A percentile compares a stretch with the other conserved stretches of the same genome.
phyloP scores from a whole-genome alignment of 148 eudicot genomes.

The Arbutus unedo region DNA sequence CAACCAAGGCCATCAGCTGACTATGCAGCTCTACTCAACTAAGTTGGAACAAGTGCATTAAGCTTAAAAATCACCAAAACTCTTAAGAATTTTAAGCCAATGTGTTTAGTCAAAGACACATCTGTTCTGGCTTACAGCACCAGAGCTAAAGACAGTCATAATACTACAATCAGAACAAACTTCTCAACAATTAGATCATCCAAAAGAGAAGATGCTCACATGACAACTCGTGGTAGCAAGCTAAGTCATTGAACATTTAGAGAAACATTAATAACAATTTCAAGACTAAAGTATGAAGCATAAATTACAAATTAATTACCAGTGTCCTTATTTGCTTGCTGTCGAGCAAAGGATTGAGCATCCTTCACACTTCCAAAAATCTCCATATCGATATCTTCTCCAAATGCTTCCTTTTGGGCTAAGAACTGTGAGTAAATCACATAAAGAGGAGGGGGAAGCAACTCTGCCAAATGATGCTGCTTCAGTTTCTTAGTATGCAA shows the following conservation, averaged over 20 bases:
- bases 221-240: neutral
- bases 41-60: neutral
- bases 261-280: neutral
- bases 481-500: constrained; percentile 78
- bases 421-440: constrained; percentile 85
- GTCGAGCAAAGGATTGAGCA: constrained; percentile 81
- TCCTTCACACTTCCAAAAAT: constrained; percentile 83
- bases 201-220: neutral
- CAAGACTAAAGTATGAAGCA: neutral
- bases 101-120: neutral
- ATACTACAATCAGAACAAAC: neutral
- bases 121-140: neutral
- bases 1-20: constrained; percentile 6
- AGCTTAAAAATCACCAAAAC: neutral
- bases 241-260: neutral
- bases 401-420: constrained; percentile 96
- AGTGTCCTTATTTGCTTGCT: constrained; percentile 70
- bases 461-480: constrained; percentile 78
- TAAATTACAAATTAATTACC: constrained; percentile 35
- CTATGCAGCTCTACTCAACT: neutral
- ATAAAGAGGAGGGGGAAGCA: constrained; percentile 94
- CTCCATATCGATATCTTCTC: constrained; percentile 80
- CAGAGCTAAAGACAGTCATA: neutral
- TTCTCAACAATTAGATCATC: neutral
- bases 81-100: neutral